Percentiles rank a stretch among this genome's conserved stretches.
phyloP scores from a whole-genome alignment of 768 basidiomycete genomes.

The Mycena belliarum region DNA sequence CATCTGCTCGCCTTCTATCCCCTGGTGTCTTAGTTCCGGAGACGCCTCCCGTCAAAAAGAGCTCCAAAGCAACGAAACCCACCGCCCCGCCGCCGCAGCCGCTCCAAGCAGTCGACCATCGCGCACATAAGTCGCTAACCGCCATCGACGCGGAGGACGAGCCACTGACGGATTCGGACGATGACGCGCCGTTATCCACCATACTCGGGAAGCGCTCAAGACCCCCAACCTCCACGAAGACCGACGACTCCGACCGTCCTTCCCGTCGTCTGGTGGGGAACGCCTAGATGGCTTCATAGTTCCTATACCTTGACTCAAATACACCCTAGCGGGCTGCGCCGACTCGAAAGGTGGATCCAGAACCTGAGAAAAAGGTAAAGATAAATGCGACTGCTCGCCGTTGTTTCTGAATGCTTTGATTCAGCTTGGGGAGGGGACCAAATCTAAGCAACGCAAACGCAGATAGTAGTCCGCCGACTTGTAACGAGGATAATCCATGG shows the following conservation, averaged over 20 bases:
- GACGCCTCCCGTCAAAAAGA: conserved; percentile 15
- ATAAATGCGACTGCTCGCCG: not conserved
- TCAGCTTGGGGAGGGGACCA: conserved; percentile 5
- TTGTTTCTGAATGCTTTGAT: no score
- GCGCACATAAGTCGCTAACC: conserved; percentile 3
- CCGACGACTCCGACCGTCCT: conserved; percentile 8
- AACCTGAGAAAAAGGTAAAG: conserved; percentile 9
- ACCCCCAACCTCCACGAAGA: conserved; percentile 1
- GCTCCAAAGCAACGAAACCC: conserved; percentile 10
- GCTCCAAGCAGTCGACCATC: not conserved
- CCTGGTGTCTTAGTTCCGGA: conserved; percentile 10
- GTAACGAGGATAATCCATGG: no score
- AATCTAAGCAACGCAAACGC: conserved; percentile 16
- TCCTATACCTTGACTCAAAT: no score
- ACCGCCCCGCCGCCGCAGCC: not conserved
- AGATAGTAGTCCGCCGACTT: no score
- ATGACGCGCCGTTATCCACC: conserved; percentile 2
- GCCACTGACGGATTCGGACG: conserved; percentile 11
- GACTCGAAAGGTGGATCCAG: conserved; percentile 8
- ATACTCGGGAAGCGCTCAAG: conserved; percentile 16
- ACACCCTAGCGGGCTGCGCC: not conserved
- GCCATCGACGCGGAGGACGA: conserved; percentile 16
- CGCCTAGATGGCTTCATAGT: no score
- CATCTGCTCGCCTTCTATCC: conserved; percentile 4
- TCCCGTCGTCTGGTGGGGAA: conserved; percentile 13